A percentile compares a stretch with the other conserved stretches of the same genome.
phyloP scores from a whole-genome alignment of 2,329 filamentous ascomycete genomes.

The Monilinia polystroma region DNA sequence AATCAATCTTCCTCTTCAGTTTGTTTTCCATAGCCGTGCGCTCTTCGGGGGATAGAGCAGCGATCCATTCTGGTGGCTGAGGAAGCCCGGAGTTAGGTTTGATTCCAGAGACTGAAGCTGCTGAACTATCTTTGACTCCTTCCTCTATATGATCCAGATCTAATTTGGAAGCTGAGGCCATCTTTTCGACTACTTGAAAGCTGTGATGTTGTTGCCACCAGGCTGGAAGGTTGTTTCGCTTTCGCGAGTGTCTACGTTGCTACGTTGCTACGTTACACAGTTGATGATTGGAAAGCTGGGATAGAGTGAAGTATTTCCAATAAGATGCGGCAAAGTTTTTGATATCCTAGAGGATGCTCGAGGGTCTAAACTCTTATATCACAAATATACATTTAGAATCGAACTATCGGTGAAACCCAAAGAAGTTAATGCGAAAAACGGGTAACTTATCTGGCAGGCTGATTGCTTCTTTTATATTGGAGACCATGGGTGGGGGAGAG shows the following conservation, averaged over 20 bases:
- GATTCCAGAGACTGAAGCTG: not conserved
- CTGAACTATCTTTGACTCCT: constrained; percentile 6
- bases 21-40: constrained; percentile 53
- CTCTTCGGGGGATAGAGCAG: constrained; percentile 51
- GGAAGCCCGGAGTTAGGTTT: constrained; percentile 1
- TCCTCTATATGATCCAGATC: constrained; percentile 11
- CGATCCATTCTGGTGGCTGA: constrained; percentile 40
- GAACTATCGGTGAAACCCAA: too few relatives aligned
- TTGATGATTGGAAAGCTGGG: not conserved
- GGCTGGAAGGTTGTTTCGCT: not conserved
- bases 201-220: not conserved
- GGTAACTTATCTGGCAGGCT: too few relatives aligned
- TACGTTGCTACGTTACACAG: not conserved
- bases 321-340: not conserved
- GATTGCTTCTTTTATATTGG: not conserved
- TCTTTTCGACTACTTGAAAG: not conserved
- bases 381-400: not conserved
- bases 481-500: too few relatives aligned
- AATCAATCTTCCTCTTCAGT: constrained; percentile 64
- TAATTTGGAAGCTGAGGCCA: constrained; percentile 7
- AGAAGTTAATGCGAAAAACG: not conserved
- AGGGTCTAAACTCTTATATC: not conserved
- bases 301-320: not conserved
- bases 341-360: not conserved
- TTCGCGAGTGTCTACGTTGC: not conserved